These are phyloP conservation scores for Penicillium sp. DNA, from an alignment of 2,329 filamentous ascomycete genomes.

Conservation along the genomic window DNA sequence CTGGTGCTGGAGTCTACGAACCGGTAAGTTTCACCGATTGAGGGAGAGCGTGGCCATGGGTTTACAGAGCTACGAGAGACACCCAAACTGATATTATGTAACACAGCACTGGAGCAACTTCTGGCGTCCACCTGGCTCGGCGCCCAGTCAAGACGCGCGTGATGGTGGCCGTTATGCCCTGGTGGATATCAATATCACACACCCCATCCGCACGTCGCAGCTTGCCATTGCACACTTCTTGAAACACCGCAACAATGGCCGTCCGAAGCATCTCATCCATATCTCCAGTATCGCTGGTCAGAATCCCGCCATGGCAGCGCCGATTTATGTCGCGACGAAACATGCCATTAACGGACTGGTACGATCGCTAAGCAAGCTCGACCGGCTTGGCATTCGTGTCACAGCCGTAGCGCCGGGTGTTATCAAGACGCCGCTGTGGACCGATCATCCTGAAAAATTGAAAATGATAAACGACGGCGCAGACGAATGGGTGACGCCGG, in stretches of 20 bases:
- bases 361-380: conserved; percentile 55
- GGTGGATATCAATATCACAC: conserved; percentile 57
- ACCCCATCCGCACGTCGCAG: conserved; percentile 57
- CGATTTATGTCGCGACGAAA: conserved; percentile 55
- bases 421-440: conserved; percentile 66
- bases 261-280: conserved; percentile 51
- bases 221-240: conserved; percentile 56
- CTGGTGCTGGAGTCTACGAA: conserved; percentile 52
- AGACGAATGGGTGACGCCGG: conserved; percentile 63
- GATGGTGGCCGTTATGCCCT: conserved; percentile 48
- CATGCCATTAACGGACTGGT: conserved; percentile 55
- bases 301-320: conserved; percentile 41
- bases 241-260: conserved; percentile 31
- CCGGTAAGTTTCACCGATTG: conserved; percentile 37
- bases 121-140: conserved; percentile 53
- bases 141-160: conserved; percentile 47
- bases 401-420: conserved; percentile 64
- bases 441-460: conserved; percentile 64
- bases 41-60: not conserved
- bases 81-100: conserved; percentile 3
- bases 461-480: conserved; percentile 51
- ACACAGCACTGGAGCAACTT: conserved; percentile 53
- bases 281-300: conserved; percentile 56
- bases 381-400: conserved; percentile 57
- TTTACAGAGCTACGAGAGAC: not conserved